These are phyloP conservation scores for Arthroderma uncinatum DNA, from an alignment of 2,329 filamentous ascomycete genomes.

Conservation along the genomic window DNA sequence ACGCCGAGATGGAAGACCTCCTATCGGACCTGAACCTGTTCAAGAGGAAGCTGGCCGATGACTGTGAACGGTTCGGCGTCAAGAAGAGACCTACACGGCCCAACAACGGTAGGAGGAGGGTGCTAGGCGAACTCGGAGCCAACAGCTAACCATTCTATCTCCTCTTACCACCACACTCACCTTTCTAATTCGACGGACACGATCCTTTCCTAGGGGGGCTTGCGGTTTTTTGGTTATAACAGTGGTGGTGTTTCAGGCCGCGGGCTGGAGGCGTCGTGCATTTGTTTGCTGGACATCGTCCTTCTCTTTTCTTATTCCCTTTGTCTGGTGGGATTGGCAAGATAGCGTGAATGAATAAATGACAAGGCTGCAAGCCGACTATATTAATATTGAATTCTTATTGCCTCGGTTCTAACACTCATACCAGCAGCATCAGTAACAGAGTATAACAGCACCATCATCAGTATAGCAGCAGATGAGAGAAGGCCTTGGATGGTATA, in stretches of 20 bases:
- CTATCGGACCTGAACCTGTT: slow-evolving; percentile 70
- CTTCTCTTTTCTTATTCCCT: neutral
- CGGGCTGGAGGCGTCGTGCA: neutral
- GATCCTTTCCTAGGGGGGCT: neutral
- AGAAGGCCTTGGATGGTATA: no score
- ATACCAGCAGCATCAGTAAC: no score
- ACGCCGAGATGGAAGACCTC: slow-evolving; percentile 75
- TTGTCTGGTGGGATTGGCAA: neutral
- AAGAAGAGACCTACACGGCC: slow-evolving; percentile 7
- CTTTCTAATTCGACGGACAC: neutral
- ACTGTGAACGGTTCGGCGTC: slow-evolving; percentile 39
- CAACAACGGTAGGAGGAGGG: neutral
- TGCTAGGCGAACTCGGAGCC: slow-evolving; percentile 1
- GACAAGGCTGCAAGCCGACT: neutral
- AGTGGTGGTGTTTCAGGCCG: neutral
- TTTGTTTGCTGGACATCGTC: neutral
- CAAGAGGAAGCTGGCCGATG: slow-evolving; percentile 74
- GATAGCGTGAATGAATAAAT: slow-evolving; percentile 4
- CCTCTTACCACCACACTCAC: neutral
- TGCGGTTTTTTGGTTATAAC: neutral
- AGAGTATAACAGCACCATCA: no score
- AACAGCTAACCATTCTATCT: neutral
- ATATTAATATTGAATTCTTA: neutral
- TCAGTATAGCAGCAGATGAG: no score
- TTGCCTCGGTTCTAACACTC: no score